phyloP scores from a whole-genome alignment of 495 filamentous ascomycete species.

The Staphylotrichum longicolle region DNA sequence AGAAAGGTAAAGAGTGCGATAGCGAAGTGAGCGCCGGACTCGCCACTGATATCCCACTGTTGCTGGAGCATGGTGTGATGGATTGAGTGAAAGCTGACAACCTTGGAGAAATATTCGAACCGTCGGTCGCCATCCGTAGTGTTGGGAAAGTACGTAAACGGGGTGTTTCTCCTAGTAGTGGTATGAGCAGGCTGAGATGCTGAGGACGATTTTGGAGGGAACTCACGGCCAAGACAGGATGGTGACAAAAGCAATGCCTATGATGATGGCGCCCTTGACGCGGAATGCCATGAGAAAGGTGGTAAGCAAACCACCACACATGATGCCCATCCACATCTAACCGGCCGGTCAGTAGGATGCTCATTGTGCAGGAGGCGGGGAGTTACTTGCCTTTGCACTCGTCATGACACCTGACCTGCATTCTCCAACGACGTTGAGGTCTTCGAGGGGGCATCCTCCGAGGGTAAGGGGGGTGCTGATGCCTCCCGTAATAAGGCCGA shows the following conservation, averaged over 20 bases:
- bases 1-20: constrained; percentile 80
- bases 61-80: constrained; percentile 60
- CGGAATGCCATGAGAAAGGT: constrained; percentile 76
- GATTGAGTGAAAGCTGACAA: constrained; percentile 77
- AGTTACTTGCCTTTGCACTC: constrained; percentile 55
- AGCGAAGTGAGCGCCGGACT: constrained; percentile 59
- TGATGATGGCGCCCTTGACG: constrained; percentile 74
- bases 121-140: constrained; percentile 59
- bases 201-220: neutral
- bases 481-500: constrained; percentile 65
- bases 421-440: constrained; percentile 37
- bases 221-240: constrained; percentile 75
- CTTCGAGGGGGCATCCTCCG: constrained; percentile 58
- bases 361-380: neutral
- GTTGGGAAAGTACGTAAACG: constrained; percentile 77
- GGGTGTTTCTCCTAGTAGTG: constrained; percentile 53
- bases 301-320: constrained; percentile 73
- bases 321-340: constrained; percentile 73
- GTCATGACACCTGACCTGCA: constrained; percentile 58
- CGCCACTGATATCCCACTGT: constrained; percentile 59
- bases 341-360: constrained; percentile 21
- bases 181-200: neutral
- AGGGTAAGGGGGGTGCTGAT: constrained; percentile 63
- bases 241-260: constrained; percentile 78
- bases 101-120: constrained; percentile 76